Evolutionary conservation across 2,329 filamentous ascomycete genomes (phyloP).

Genomic region (Fusarium begoniae): DNA sequence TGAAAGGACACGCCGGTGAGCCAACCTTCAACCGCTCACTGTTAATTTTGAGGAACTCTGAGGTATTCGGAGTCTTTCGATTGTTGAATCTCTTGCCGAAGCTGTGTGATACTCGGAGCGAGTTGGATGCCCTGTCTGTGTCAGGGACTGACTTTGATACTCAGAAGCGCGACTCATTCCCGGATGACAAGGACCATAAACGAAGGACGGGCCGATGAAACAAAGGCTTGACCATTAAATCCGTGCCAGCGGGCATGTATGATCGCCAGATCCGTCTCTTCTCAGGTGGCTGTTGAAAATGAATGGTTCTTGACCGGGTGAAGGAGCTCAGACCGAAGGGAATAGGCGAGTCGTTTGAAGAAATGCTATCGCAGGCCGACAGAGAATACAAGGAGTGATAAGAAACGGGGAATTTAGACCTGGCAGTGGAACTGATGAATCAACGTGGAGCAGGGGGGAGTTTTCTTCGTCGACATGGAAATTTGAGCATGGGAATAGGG

Average conservation of each 20-base stretch:
- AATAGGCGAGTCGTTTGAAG: neutral
- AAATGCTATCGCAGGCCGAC: neutral
- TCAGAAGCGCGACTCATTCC: slow-evolving; percentile 6
- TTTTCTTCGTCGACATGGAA: neutral
- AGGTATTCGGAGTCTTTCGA: neutral
- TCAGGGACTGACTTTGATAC: neutral
- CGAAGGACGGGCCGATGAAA: slow-evolving; percentile 32
- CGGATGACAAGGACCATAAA: neutral
- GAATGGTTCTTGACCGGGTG: slow-evolving; percentile 5
- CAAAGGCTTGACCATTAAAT: slow-evolving; percentile 23
- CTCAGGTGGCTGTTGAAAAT: slow-evolving; percentile 27
- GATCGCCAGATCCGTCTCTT: slow-evolving; percentile 27
- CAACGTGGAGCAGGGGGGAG: neutral
- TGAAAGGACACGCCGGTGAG: neutral
- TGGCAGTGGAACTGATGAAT: slow-evolving; percentile 8
- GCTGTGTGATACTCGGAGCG: neutral
- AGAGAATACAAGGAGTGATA: neutral
- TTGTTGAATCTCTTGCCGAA: neutral
- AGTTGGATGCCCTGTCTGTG: neutral
- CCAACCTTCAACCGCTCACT: neutral
- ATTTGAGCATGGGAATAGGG: neutral
- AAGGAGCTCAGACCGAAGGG: slow-evolving; percentile 8
- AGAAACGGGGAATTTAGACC: neutral
- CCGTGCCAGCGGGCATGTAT: slow-evolving; percentile 19
- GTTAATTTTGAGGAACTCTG: neutral